These are phyloP conservation scores for Ulmus americana DNA, from an alignment of 331 rosid species.

Conservation along the genomic window DNA sequence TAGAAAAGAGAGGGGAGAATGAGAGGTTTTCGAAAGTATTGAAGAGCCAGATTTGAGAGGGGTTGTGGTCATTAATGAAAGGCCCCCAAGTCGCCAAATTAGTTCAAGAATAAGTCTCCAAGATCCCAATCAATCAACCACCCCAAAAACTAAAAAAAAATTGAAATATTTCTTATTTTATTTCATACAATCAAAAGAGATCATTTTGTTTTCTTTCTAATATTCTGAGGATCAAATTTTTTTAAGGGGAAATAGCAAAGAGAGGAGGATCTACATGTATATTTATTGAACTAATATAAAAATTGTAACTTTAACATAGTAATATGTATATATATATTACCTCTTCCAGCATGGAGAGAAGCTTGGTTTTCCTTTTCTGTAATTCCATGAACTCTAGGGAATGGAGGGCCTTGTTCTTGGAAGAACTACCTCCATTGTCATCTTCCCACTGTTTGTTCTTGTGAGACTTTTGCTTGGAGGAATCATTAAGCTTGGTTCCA, in stretches of 20 bases:
- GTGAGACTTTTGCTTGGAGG: slow-evolving; percentile 37
- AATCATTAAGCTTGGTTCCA: slow-evolving; percentile 41
- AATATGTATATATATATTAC: slow-evolving; percentile 27
- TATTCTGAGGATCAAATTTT: not conserved
- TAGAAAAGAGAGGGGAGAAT: slow-evolving; percentile 18
- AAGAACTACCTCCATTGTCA: slow-evolving; percentile 29
- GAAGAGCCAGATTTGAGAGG: slow-evolving; percentile 23
- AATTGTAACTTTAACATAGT: not conserved
- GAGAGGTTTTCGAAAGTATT: slow-evolving; percentile 8
- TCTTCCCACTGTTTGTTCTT: slow-evolving; percentile 51
- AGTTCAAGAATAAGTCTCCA: slow-evolving; percentile 34
- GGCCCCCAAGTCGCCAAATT: slow-evolving; percentile 33
- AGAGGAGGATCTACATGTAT: not conserved
- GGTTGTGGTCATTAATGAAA: slow-evolving; percentile 39
- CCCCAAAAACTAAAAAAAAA: slow-evolving; percentile 23
- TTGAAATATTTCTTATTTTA: slow-evolving; percentile 13
- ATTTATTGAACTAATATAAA: not conserved
- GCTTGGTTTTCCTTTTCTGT: slow-evolving; percentile 77
- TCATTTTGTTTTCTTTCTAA: not conserved
- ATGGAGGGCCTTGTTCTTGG: slow-evolving; percentile 42
- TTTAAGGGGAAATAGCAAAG: not conserved
- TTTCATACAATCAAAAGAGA: slow-evolving; percentile 20
- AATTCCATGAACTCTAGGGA: slow-evolving; percentile 73
- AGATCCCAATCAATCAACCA: slow-evolving; percentile 29
- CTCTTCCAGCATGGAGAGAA: slow-evolving; percentile 87